These are phyloP conservation scores for Thalassia testudinum DNA, from an alignment of 116 monocot species.

Conservation along the genomic window DNA sequence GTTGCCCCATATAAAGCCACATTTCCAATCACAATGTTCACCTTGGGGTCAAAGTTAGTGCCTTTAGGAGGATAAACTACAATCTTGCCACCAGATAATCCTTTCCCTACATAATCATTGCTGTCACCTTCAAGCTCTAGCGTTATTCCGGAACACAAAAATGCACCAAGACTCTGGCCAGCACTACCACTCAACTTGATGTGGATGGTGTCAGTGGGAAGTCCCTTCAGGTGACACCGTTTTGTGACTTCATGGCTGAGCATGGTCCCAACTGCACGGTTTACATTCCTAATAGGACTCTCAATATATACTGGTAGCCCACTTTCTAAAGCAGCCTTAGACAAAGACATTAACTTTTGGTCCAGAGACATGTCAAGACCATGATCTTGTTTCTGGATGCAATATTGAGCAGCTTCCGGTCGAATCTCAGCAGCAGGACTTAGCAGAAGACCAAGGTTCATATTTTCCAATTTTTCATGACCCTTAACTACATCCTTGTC, in stretches of 20 bases:
- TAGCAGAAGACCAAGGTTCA: conserved; percentile 69
- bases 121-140: conserved; percentile 98
- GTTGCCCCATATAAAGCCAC: conserved; percentile 96
- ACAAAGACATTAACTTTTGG: conserved; percentile 45
- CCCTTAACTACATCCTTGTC: conserved; percentile 60
- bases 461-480: conserved; percentile 84
- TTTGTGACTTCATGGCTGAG: conserved; percentile 99
- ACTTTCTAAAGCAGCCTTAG: conserved; percentile 56
- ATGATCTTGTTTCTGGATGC: conserved; percentile 95
- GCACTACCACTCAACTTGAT: conserved; percentile 85
- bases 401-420: conserved; percentile 78
- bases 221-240: conserved; percentile 56
- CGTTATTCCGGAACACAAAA: conserved; percentile 88
- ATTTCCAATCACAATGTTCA: conserved; percentile 97
- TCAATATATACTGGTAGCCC: conserved; percentile 66
- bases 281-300: conserved; percentile 58
- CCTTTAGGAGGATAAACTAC: conserved; percentile 84
- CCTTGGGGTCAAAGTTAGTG: conserved; percentile 78
- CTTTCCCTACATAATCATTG: conserved; percentile 99
- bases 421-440: conserved; percentile 81
- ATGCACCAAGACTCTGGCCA: conserved; percentile 94
- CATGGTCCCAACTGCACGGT: conserved; percentile 97
- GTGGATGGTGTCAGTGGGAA: conserved; percentile 76
- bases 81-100: conserved; percentile 92
- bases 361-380: conserved; percentile 88